Evolutionary conservation across 108 stramenopile genomes (phyloP).

Genomic region (Discostella stelligeroides): DNA sequence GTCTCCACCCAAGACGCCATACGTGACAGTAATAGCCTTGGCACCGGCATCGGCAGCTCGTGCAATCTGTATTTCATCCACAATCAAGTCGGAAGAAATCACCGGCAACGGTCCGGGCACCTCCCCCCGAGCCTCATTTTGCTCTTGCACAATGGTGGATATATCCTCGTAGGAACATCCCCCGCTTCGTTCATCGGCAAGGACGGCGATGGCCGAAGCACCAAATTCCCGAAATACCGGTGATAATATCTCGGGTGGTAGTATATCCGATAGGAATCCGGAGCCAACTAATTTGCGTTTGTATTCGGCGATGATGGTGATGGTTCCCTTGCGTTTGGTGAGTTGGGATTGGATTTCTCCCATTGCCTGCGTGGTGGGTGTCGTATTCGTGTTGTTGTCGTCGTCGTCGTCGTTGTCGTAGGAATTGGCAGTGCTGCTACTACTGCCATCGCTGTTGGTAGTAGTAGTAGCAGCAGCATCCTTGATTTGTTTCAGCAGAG

Average conservation of each 20-base stretch:
- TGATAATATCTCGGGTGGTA: conserved; percentile 41
- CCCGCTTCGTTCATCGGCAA: conserved; percentile 80
- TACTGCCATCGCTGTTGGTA: not conserved
- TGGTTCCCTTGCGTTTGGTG: conserved; percentile 83
- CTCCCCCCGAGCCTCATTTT: conserved; percentile 62
- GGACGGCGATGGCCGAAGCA: conserved; percentile 74
- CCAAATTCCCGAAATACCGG: conserved; percentile 84
- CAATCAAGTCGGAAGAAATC: conserved; percentile 79
- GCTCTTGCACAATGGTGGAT: conserved; percentile 64
- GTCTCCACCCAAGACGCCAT: conserved; percentile 55
- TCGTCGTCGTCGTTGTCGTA: not conserved
- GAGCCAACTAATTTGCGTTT: conserved; percentile 61
- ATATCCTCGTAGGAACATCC: conserved; percentile 82
- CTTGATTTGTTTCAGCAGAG: conserved; percentile 62
- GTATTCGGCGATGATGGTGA: conserved; percentile 90
- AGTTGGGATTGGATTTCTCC: conserved; percentile 63
- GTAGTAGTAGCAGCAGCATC: conserved; percentile 20
- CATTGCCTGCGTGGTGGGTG: not conserved
- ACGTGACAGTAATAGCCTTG: conserved; percentile 55
- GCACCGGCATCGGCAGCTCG: conserved; percentile 62
- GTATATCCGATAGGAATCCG: conserved; percentile 39
- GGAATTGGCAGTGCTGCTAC: not conserved
- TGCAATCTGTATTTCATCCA: conserved; percentile 86
- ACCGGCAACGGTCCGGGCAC: conserved; percentile 82
- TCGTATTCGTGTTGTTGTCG: no score